Base-by-base conservation (phyloP, 352 stramenopile genomes). In the Phytophthora pluvialis region DNA sequence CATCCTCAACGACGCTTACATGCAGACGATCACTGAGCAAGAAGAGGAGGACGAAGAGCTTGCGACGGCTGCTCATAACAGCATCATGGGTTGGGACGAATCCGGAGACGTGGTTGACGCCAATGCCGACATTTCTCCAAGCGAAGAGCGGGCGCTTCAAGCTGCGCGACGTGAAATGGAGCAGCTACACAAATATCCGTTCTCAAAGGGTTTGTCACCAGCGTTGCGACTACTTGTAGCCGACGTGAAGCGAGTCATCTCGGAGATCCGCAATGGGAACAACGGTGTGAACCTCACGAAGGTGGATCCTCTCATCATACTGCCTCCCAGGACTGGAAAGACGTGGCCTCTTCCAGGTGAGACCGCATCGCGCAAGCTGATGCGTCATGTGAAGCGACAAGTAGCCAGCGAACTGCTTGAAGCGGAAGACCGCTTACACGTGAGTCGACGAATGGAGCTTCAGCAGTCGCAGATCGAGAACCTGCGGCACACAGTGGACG, bases 1-100 rank as follows among this genome's bases (percentile, higher is more conserved):
- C 25, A 90, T 93, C 36, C 60, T 93, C 11, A 90, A 90, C 32
- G 85, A 92, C 58, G 83, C 83, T 29, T 93, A 90, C 54, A 60
- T 87, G 46, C 81, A 90, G 54, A 90, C 81, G 3, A 57, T 89
- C n/a, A 76, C 72, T 1, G 81, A 90, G 33, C 72, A 88, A 64
- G 81, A 90, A 49, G 81, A 90, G 48, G 77, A 82, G 40, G 67
- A 78, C 21, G 73, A 81, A 21, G 75, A 86, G 8, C 39, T 63
- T 7, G 72, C 71, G 16, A 58, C 42, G 5, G 51, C 40, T 40
- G 68, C 51, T 21, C 28, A 64, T 5, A 21, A 51, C 35, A 38
- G 33, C 3, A 33, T 45, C 12, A 68, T 78, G 45, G 73, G 47
- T 25, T 73, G 59, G 59, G 52, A 73, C 38, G 64, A 68, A 36